These are phyloP conservation scores for Daldinia caldariorum DNA, from an alignment of 495 filamentous ascomycete species.

Conservation along the genomic window DNA sequence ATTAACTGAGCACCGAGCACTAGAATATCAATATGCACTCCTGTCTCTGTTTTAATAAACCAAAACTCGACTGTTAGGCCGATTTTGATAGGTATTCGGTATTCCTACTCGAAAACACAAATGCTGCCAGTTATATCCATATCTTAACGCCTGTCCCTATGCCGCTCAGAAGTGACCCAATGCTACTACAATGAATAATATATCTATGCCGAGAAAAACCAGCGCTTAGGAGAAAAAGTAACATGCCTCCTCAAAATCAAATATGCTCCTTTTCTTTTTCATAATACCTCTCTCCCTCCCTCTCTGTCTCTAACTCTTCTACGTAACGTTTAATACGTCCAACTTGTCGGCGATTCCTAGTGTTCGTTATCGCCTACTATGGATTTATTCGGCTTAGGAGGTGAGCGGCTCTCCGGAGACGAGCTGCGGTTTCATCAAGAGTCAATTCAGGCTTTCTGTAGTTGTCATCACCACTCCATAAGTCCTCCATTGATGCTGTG, in stretches of 20 bases:
- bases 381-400: constrained; percentile 7
- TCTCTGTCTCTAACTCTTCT: neutral
- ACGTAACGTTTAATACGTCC: neutral
- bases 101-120: constrained; percentile 17
- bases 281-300: neutral
- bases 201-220: constrained; percentile 3
- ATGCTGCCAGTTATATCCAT: constrained; percentile 26
- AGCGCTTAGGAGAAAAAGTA: neutral
- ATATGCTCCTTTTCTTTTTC: neutral
- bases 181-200: neutral
- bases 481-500: constrained; percentile 15
- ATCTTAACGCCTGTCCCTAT: neutral
- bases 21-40: neutral
- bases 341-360: neutral
- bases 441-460: constrained; percentile 29
- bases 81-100: no score
- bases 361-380: neutral
- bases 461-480: constrained; percentile 31
- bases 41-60: neutral
- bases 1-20: neutral
- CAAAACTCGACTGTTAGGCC: constrained; percentile 14
- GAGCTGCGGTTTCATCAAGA: constrained; percentile 35
- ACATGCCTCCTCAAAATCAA: neutral
- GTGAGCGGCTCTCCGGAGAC: constrained; percentile 40
- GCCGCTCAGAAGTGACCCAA: neutral